A percentile compares a stretch with the other conserved stretches of the same genome.
Evolutionary conservation across 2,329 filamentous ascomycete genomes (phyloP).

Genomic region (Thelonectria olida): DNA sequence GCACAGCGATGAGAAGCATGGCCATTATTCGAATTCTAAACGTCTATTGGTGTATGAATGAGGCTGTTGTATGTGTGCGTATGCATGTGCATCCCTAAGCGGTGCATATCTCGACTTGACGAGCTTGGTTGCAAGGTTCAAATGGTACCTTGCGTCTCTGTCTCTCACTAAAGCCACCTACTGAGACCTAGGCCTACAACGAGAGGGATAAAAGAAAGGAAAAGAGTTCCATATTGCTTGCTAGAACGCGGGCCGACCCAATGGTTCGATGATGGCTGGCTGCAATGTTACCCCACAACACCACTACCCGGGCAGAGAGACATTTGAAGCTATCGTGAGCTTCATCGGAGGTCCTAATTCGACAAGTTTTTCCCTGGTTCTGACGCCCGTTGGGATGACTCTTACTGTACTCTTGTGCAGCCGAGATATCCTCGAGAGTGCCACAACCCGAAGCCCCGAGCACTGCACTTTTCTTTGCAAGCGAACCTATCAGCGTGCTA

Average conservation of each 20-base stretch:
- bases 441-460: conserved; percentile 5
- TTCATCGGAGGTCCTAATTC: conserved; percentile 22
- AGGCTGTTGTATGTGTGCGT: conserved; percentile 24
- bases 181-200: neutral
- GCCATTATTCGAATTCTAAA: conserved; percentile 9
- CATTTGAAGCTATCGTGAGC: conserved; percentile 37
- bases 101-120: neutral
- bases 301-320: conserved; percentile 27
- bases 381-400: neutral
- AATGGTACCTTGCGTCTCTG: neutral
- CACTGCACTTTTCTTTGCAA: conserved; percentile 22
- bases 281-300: conserved; percentile 39
- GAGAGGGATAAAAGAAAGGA: conserved; percentile 9
- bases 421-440: conserved; percentile 3
- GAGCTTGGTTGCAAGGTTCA: neutral
- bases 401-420: conserved; percentile 3
- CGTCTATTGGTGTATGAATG: conserved; percentile 12
- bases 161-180: neutral
- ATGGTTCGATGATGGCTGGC: conserved; percentile 16
- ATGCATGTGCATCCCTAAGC: conserved; percentile 13
- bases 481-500: conserved; percentile 36
- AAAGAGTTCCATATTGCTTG: conserved; percentile 16
- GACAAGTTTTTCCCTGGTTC: neutral
- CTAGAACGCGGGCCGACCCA: conserved; percentile 27
- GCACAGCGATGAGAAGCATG: conserved; percentile 4